phyloP scores from a whole-genome alignment of 306 rosid genomes.

The Fragaria iinumae region DNA sequence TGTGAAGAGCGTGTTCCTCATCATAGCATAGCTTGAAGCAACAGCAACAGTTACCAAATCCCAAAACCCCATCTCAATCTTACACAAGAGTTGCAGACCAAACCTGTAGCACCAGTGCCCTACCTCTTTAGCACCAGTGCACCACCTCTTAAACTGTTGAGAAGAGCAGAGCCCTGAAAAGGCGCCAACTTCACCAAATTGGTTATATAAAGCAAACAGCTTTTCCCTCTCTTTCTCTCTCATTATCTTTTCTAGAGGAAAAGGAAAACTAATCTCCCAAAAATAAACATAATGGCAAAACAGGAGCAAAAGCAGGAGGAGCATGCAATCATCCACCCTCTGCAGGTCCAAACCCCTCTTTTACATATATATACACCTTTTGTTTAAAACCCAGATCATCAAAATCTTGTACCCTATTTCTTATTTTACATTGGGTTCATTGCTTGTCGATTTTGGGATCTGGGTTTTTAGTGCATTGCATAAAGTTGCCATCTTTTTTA shows the following conservation, averaged over 20 bases:
- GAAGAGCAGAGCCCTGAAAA: not conserved
- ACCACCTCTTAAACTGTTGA: not conserved
- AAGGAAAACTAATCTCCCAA: slow-evolving; percentile 23
- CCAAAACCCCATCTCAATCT: slow-evolving; percentile 3
- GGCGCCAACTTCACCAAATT: slow-evolving; percentile 5
- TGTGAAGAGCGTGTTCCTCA: not conserved
- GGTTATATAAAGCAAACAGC: slow-evolving; percentile 27
- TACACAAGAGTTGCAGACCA: not conserved
- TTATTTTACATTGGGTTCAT: not conserved
- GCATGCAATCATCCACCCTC: slow-evolving; percentile 26
- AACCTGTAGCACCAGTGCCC: not conserved
- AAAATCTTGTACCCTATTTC: not conserved
- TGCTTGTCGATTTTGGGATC: slow-evolving; percentile 10
- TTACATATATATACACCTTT: not conserved
- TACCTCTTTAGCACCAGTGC: not conserved
- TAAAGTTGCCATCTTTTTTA: slow-evolving; percentile 1
- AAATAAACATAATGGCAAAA: slow-evolving; percentile 38
- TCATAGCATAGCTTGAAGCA: slow-evolving; percentile 9
- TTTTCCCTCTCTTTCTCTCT: slow-evolving; percentile 12
- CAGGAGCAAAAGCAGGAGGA: slow-evolving; percentile 43
- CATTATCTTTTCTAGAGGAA: slow-evolving; percentile 7
- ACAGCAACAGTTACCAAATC: not conserved
- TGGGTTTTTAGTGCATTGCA: slow-evolving; percentile 17
- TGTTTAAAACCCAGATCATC: not conserved
- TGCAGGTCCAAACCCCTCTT: slow-evolving; percentile 17